Base-by-base conservation (phyloP, 176 grass and related monocot species). In the Hordeum marinum region DNA sequence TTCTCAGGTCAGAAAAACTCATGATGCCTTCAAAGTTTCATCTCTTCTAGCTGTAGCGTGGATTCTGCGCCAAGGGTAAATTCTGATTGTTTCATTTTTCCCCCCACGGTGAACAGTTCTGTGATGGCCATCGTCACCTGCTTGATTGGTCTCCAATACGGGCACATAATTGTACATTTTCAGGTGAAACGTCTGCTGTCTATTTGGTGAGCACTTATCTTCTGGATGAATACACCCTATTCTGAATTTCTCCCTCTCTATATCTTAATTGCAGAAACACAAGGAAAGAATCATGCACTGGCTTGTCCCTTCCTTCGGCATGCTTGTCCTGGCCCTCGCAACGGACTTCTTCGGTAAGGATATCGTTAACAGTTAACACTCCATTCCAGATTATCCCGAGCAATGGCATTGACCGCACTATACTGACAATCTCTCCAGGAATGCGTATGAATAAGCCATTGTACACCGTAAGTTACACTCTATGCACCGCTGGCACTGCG, bases 91-190 rank as follows among this genome's bases (percentile, higher is more conserved):
- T 87, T 8, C 13, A 48, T 60, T 70, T 73, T 12, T 85, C 84
- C 45, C 84, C 45, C 20, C 79, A 40, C 17, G 25, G 20, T 48
- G 40, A 77, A 36, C 89, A 99, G 97, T 45, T 99, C 97, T 75
- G 80, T 94, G 54, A 99, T 99, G 97, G 94, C 91, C 42, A 86
- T 93, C 79, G 93, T 94, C 34, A 96, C 94, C 42, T 99, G 97
- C 85, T 84, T 96, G 80, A 92, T 99, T 20, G 97, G 97, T 77
- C 90, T 99, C 43, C 97, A 99, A 27, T 99, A 89, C 59, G 97
- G 97, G 27, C 97, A 99, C 57, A 59, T 94, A 23, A 91, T 99
- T 34, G 84, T 96, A 76, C 91, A 94, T 83, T 94, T 94, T 55
- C 88, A 94, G 97, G 97, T 96, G 94, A 27, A 18, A 9, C 63